phyloP scores from a whole-genome alignment of 2,329 filamentous ascomycete genomes.

The Trichoderma breve region DNA sequence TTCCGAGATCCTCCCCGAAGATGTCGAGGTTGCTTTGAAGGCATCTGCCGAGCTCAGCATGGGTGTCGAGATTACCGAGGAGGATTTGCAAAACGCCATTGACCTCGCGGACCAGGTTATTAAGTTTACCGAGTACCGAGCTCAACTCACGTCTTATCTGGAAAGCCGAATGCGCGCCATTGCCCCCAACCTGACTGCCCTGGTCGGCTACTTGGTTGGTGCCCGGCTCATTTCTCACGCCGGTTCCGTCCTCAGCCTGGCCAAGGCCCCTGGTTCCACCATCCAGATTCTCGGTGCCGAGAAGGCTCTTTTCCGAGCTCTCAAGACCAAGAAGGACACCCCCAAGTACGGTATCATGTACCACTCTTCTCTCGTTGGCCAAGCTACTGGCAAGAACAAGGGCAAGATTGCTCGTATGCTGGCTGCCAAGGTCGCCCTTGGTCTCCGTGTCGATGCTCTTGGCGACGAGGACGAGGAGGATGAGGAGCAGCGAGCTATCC shows the following conservation, averaged over 20 bases:
- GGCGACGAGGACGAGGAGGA: conserved; percentile 64
- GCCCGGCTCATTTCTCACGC: conserved; percentile 93
- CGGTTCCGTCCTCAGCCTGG: conserved; percentile 89
- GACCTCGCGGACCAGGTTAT: conserved; percentile 91
- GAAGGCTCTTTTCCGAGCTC: conserved; percentile 95
- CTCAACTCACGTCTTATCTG: conserved; percentile 84
- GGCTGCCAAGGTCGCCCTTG: conserved; percentile 87
- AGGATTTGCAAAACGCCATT: conserved; percentile 91
- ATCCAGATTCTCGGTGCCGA: conserved; percentile 98
- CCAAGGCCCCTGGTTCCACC: conserved; percentile 91
- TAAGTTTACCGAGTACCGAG: conserved; percentile 84
- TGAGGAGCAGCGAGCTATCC: conserved; percentile 82
- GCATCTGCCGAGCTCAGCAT: conserved; percentile 94
- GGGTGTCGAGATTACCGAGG: conserved; percentile 93
- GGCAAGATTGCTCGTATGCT: conserved; percentile 98
- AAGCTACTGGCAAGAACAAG: conserved; percentile 98
- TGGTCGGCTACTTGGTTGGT: conserved; percentile 91
- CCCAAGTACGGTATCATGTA: conserved; percentile 97
- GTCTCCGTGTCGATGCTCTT: conserved; percentile 85
- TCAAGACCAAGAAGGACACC: conserved; percentile 99
- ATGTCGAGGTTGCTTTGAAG: conserved; percentile 90
- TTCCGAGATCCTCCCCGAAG: conserved; percentile 88
- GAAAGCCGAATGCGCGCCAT: conserved; percentile 94
- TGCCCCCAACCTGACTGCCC: conserved; percentile 88
- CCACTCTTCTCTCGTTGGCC: conserved; percentile 89